Evolutionary conservation across 768 basidiomycete species (phyloP).

Genomic region (Rhodosporidiobolus sp.): DNA sequence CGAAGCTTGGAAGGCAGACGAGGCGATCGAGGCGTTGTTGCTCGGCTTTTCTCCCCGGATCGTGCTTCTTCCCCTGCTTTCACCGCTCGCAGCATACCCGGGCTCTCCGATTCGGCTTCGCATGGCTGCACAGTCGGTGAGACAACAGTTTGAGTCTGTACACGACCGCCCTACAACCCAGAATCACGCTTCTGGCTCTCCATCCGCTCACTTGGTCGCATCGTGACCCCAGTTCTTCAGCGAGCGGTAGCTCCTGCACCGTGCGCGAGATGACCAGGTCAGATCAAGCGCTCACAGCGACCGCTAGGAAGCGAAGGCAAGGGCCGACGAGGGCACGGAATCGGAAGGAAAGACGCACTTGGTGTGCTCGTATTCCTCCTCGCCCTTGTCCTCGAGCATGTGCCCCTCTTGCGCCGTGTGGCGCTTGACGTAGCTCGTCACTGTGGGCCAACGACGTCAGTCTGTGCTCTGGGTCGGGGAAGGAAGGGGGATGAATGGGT

Average conservation of each 20-base stretch:
- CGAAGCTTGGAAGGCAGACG: too few relatives aligned
- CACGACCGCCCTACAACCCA: too few relatives aligned
- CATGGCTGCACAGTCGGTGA: too few relatives aligned
- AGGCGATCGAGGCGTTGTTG: too few relatives aligned
- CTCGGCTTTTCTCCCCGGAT: too few relatives aligned
- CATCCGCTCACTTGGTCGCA: neutral
- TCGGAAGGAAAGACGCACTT: too few relatives aligned
- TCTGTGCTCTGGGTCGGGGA: neutral
- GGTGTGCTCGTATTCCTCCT: slow-evolving; percentile 55
- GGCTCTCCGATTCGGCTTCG: too few relatives aligned
- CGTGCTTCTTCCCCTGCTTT: too few relatives aligned
- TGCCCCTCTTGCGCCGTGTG: slow-evolving; percentile 51
- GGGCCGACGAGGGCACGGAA: neutral
- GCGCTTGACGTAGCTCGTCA: slow-evolving; percentile 50
- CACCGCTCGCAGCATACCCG: too few relatives aligned
- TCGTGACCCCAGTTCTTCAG: slow-evolving; percentile 24
- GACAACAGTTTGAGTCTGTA: too few relatives aligned
- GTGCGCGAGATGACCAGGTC: neutral
- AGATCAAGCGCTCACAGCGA: neutral
- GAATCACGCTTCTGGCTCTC: neutral
- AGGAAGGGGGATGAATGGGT: too few relatives aligned
- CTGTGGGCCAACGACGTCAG: neutral
- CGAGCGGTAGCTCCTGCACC: neutral
- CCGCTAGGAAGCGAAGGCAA: too few relatives aligned
- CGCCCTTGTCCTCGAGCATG: slow-evolving; percentile 65